Base-by-base conservation (phyloP, 2,329 filamentous ascomycete species). In the Lachnellula arida region DNA sequence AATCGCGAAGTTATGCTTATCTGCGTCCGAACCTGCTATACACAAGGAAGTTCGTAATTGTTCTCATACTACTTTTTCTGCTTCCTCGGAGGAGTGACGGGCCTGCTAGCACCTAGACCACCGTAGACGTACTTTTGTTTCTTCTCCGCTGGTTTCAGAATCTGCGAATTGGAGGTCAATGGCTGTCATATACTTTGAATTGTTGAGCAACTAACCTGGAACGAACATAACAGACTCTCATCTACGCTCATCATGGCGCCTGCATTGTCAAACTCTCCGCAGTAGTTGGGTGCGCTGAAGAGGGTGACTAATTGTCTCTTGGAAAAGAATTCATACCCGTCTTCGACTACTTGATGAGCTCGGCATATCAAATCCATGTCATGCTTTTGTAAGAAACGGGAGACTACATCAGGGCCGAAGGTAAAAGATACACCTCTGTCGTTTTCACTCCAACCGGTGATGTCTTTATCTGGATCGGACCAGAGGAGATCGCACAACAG, bases 231-330 rank as follows among this genome's bases (percentile, higher is more conserved):
- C 75, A 99, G 78, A 74, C 92, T 97, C 81, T 97, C 94, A 73
- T 97, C 94, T 40, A 99, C 94, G 72, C 92, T 97, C 94, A 99
- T 97, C 93, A 99, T 97, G 63, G 94, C 94, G 73, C 94, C 94
- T 52, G 93, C 93, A 71, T 99, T 99, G 81, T 99, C 94, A 72
- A 99, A 99, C 78, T 99, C 94, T 74, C 93, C 93, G 70, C 93
- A 99, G 81, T 99, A 99, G 79, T 99, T 99, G 65, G 94, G 94
- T 52, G 94, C 94, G 71, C 91, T 96, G 80, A 99, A 99, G 57
- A 99, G 80, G 56, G 94, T 99, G 62, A 99, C 94, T 63, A 99
- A 81, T 75, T 97, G 93, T 67, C 94, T 87, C 79, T 97, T 97
- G 60, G 91, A 96, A 80, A 99, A 99, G 81, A 99, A 99, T 75